Conservation (phyloP, 2,329 filamentous ascomycete genomes). For the Arthrinium phaeospermum region DNA sequence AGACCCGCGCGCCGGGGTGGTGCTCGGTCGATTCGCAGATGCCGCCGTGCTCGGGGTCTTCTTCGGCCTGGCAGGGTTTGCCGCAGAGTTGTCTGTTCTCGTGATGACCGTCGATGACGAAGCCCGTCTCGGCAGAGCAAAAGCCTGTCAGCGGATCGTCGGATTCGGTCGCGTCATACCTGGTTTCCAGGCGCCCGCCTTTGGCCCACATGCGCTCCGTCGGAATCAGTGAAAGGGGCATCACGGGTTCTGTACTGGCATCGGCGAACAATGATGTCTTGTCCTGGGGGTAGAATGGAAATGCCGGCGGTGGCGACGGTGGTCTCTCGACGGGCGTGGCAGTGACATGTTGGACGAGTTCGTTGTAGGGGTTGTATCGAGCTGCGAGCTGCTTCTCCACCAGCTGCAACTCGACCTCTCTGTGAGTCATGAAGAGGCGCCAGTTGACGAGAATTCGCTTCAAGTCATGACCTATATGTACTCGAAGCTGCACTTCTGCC, state of each 20-base stretch:
- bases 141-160: neutral
- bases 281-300: neutral
- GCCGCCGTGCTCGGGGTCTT: neutral
- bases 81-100: neutral
- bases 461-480: neutral
- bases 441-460: neutral
- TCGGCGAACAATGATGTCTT: neutral
- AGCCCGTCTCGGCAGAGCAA: neutral
- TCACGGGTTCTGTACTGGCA: no score
- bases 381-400: neutral
- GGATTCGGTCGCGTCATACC: neutral
- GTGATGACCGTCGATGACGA: neutral
- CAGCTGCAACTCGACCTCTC: neutral
- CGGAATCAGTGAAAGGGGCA: neutral
- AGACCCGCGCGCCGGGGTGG: constrained; percentile 9
- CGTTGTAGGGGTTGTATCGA: neutral
- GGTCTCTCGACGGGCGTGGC: constrained; percentile 7
- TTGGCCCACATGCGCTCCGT: neutral
- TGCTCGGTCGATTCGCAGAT: constrained; percentile 31
- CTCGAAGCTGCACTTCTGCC: neutral
- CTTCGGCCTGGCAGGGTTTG: neutral
- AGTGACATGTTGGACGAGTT: neutral
- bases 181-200: neutral
- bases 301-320: constrained; percentile 7
- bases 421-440: neutral